A percentile compares a stretch with the other conserved stretches of the same genome.
Evolutionary conservation across 1,139 yeast species (phyloP).

Genomic region (Suhomyces guaymorum): DNA sequence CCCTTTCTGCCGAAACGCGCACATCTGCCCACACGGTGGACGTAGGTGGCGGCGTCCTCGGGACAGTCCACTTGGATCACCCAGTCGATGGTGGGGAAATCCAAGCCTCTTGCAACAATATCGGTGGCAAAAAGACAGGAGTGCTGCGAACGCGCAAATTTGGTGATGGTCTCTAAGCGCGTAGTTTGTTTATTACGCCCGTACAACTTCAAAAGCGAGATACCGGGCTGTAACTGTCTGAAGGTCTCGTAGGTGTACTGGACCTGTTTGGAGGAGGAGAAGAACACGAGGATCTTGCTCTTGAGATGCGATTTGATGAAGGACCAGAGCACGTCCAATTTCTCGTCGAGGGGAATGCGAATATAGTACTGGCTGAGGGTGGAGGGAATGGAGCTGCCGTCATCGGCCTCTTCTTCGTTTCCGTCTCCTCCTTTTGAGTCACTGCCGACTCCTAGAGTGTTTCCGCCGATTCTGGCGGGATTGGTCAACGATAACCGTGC

Average conservation of each 20-base stretch:
- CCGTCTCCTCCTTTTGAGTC: no score
- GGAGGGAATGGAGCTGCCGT: constrained; percentile 67
- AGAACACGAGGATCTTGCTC: constrained; percentile 80
- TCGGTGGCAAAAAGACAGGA: constrained; percentile 95
- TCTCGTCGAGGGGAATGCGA: constrained; percentile 70
- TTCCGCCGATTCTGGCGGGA: constrained; percentile 69
- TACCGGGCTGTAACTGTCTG: constrained; percentile 92
- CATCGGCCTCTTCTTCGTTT: no score
- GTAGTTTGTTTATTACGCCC: constrained; percentile 96
- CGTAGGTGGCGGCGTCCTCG: constrained; percentile 91
- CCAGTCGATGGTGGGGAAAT: constrained; percentile 98
- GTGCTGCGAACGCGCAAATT: constrained; percentile 82
- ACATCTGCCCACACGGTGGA: constrained; percentile 94
- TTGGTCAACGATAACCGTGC: constrained; percentile 84
- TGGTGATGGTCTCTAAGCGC: constrained; percentile 82
- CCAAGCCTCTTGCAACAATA: constrained; percentile 95
- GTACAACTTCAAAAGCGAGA: constrained; percentile 84
- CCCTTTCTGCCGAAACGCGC: constrained; percentile 94
- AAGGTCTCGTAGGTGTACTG: constrained; percentile 91
- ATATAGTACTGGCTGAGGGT: constrained; percentile 82
- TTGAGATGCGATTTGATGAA: constrained; percentile 88
- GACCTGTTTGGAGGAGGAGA: constrained; percentile 92
- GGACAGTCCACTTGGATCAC: constrained; percentile 95
- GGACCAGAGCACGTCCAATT: constrained; percentile 83
- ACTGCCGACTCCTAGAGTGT: constrained; percentile 28